phyloP scores from a whole-genome alignment of 148 eudicot species.

The Gaultheria prostrata region DNA sequence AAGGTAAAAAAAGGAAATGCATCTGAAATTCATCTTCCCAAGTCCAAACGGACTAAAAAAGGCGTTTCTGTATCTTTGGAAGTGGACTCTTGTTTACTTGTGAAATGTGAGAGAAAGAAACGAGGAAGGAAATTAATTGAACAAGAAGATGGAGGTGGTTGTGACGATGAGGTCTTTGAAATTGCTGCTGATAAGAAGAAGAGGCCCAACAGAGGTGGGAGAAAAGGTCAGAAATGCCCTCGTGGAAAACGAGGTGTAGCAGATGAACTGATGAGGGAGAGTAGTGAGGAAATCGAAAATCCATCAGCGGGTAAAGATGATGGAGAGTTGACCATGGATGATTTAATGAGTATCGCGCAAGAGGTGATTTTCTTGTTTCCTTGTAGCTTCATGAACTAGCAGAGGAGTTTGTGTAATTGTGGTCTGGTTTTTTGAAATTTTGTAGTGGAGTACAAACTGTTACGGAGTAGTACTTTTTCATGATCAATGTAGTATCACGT shows the following conservation, averaged over 20 bases:
- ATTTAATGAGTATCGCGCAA: conserved; percentile 69
- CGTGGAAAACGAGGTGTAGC: conserved; percentile 20
- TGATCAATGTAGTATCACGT: not conserved
- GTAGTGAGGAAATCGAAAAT: conserved; percentile 28
- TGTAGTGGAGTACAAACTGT: not conserved
- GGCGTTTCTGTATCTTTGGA: conserved; percentile 14
- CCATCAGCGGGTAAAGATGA: conserved; percentile 45
- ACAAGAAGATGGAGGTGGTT: conserved; percentile 21
- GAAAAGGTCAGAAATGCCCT: conserved; percentile 13
- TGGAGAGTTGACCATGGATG: conserved; percentile 61
- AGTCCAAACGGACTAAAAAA: conserved; percentile 6
- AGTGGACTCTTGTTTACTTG: conserved; percentile 14
- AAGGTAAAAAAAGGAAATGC: conserved; percentile 23
- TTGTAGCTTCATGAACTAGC: not conserved
- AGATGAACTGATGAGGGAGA: conserved; percentile 2
- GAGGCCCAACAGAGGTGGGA: conserved; percentile 27
- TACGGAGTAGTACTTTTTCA: not conserved
- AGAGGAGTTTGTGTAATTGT: not conserved
- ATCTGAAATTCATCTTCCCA: conserved; percentile 14
- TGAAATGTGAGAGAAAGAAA: conserved; percentile 28
- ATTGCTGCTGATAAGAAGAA: conserved; percentile 27
- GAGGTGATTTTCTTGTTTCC: conserved; percentile 44
- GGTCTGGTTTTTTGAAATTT: not conserved
- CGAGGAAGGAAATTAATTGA: conserved; percentile 23
- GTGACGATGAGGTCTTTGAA: conserved; percentile 15